Evolutionary conservation across 495 filamentous ascomycete genomes (phyloP), one percentile per base, ranked within the genome.

Genomic region (Xylaria curta): DNA sequence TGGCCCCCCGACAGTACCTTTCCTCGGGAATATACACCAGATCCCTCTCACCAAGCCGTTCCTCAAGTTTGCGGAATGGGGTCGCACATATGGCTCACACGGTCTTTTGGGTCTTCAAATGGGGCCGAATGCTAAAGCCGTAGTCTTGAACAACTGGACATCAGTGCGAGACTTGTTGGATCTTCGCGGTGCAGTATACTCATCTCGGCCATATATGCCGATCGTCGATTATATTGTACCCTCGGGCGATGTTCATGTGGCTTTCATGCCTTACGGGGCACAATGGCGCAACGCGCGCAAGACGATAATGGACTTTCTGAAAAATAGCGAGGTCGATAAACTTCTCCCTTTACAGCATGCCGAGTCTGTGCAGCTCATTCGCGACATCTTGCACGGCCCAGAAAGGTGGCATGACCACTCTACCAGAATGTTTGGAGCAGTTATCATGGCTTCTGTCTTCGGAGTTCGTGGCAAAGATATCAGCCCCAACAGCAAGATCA

Each of bases 11-110:
- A 75, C 72, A 0, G 56, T 77, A n/a, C 82, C 83, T 17, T 69
- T 85, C 38, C 63, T 86, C 54, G 83, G 84, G 56, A 83, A 82
- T 36, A 73, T 85, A 10, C 82, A 80, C 54, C 83, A 86, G 61
- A 75, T 86, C 3, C 85, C 82, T 24, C 24, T 63, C 6, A 44
- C 60, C 66, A 69, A 69, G 24, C 21, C 49, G 49, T 58, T 19
- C 15, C 31, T 69, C 66, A 69, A 51, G 31, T 69, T 69, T 38
- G 31, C 66, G 24, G 66, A 69, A 42, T 69, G 66, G 66, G 33
- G 44, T 17, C 66, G 49, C 33, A 58, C 66, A 26, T 58, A 69
- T 42, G 38, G 46, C 28, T 38, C 44, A 31, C 46, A 69, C 49
- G 66, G 66, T 8, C 66, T 69, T n/a, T 38, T 69, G 21, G 66